Base-by-base conservation (phyloP, 495 filamentous ascomycete species). In the Collariella sp. region DNA sequence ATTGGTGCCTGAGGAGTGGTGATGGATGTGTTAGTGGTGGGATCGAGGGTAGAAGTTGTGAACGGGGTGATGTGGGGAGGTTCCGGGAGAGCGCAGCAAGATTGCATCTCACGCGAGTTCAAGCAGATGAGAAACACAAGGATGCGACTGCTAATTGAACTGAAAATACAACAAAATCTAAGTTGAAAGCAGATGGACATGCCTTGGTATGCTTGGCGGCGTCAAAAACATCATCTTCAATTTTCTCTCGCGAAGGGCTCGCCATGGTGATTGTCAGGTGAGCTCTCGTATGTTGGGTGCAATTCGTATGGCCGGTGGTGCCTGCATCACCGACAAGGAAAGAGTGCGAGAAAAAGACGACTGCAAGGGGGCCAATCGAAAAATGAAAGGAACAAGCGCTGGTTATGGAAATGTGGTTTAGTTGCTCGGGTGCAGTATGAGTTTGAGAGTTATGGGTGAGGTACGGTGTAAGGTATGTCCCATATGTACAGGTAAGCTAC, bases 181-280 rank as follows among this genome's bases (percentile, higher is more conserved):
- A 5, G 6, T 3, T 5, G 39, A 19, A 41, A 41, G n/a, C 39
- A 16, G n/a, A 20, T 18, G 31, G 33, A 54, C 58, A 49, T 60
- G 42, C 61, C 54, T 55, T 62, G 13, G 56, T 56, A 22, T 57
- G 35, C 20, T 67, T 67, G 6, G 62, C 46, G 12, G 64, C 64
- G 40, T 67, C 64, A 33, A 67, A 67, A n/a, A 34, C 47, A 33
- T 45, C 54, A 26, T 18, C 19, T 29, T 39, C n/a, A 10, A 31
- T 19, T 34, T 26, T 18, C 31, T 22, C n/a, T 16, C 40, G 41
- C 39, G 26, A 19, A 20, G 46, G 15, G 33, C 35, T 61, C 35
- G 59, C 59, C 59, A 62, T 62, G 19, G 20, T 46, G 36, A n/a
- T n/a, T 52, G 56, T 59, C 59, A 62, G 42, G 48, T 52, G 22